These are phyloP conservation scores for Boletus patriciae DNA, from an alignment of 768 basidiomycete genomes.

Conservation along the genomic window DNA sequence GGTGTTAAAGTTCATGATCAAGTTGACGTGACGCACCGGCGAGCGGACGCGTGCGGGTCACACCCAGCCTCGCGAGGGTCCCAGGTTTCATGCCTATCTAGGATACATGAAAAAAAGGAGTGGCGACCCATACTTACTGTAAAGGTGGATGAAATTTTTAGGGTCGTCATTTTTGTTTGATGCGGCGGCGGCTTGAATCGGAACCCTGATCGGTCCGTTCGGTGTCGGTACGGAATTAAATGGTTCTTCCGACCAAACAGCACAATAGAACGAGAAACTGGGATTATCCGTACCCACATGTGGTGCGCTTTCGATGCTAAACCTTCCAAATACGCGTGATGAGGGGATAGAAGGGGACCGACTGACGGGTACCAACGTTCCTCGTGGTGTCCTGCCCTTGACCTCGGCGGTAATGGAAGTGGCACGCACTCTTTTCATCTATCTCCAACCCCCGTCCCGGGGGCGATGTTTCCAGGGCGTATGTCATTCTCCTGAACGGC, in stretches of 20 bases:
- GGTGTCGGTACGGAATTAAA: constrained; percentile 7
- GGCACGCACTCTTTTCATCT: constrained; percentile 7
- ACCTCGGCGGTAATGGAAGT: constrained; percentile 8
- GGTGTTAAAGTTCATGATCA: constrained; percentile 6
- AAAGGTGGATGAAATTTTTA: constrained; percentile 1
- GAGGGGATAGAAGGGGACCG: constrained; percentile 7
- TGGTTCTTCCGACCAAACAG: constrained; percentile 1
- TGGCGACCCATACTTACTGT: constrained; percentile 1
- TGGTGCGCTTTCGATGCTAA: constrained; percentile 25
- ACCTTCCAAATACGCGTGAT: constrained; percentile 26
- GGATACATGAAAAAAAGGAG: constrained; percentile 25
- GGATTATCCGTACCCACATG: constrained; percentile 4
- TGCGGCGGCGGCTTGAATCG: neutral
- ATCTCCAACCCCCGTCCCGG: constrained; percentile 13
- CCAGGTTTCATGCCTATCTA: constrained; percentile 9
- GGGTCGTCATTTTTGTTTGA: constrained; percentile 7
- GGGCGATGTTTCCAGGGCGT: constrained; percentile 5
- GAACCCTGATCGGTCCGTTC: constrained; percentile 2
- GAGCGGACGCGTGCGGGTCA: constrained; percentile 7
- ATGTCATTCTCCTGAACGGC: constrained; percentile 3
- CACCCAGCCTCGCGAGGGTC: constrained; percentile 7
- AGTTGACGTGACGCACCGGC: constrained; percentile 9
- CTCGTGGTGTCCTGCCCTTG: constrained; percentile 29
- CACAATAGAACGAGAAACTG: constrained; percentile 8
- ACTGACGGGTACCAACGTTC: constrained; percentile 7